Conservation (phyloP, 805 yeast genomes). For the Ogataea salicorniae region DNA sequence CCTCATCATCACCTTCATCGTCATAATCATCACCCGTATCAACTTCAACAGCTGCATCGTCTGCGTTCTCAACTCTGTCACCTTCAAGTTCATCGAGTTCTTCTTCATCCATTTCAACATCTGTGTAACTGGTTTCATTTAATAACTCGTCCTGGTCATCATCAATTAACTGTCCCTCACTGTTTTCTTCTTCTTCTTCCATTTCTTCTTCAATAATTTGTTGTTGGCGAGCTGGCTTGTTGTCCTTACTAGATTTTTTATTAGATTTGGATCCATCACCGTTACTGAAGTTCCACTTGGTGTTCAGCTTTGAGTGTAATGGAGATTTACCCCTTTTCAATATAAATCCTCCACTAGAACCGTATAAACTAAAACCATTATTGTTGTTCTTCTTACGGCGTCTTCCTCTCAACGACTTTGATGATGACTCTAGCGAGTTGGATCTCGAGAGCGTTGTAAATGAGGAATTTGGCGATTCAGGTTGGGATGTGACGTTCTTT, state of each 20-base stretch:
- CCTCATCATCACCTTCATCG: conserved; percentile 4
- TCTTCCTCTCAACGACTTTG: conserved; percentile 25
- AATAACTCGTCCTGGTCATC: conserved; percentile 6
- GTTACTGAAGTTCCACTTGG: conserved; percentile 25
- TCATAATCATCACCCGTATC: conserved; percentile 6
- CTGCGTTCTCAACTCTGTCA: conserved; percentile 13
- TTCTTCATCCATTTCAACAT: conserved; percentile 10
- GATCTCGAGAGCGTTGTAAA: conserved; percentile 30
- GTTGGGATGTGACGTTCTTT: conserved; percentile 19
- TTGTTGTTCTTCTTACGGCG: conserved; percentile 12
- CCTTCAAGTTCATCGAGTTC: conserved; percentile 8
- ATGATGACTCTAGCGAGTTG: conserved; percentile 32
- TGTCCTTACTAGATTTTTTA: conserved; percentile 9
- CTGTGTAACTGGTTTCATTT: conserved; percentile 11
- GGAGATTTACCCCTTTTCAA: conserved; percentile 31
- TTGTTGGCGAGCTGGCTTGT: conserved; percentile 13
- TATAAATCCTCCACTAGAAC: conserved; percentile 9
- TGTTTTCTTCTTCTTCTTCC: conserved; percentile 11
- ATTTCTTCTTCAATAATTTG: conserved; percentile 23
- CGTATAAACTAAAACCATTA: conserved; percentile 3
- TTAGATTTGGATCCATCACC: conserved; percentile 4
- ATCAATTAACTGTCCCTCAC: background rate
- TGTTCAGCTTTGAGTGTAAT: conserved; percentile 23
- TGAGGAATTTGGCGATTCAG: conserved; percentile 32
- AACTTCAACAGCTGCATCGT: conserved; percentile 9